phyloP scores from a whole-genome alignment of 805 yeast species.

The Sugiyamaella qingdaonensis region DNA sequence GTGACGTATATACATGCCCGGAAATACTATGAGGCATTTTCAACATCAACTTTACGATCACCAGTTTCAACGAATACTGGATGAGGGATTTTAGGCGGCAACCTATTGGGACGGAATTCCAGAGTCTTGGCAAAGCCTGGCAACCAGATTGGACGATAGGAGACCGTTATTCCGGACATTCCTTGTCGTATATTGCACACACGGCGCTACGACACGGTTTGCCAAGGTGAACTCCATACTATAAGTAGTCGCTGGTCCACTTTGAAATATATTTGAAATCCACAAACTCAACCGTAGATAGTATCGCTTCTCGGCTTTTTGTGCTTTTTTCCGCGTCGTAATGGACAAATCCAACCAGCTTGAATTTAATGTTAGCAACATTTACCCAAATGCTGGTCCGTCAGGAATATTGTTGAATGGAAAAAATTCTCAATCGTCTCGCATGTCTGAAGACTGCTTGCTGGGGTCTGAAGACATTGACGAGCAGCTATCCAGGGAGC shows the following conservation, averaged over 20 bases:
- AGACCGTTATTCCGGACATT: neutral
- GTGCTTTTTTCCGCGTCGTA: neutral
- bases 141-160: slow-evolving; percentile 4
- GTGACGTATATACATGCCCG: neutral
- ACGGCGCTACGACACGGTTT: too few relatives aligned
- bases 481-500: slow-evolving; percentile 2
- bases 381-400: neutral
- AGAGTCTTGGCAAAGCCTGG: neutral
- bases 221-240: too few relatives aligned
- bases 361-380: neutral
- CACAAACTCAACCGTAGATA: too few relatives aligned
- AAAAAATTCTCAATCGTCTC: neutral
- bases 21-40: slow-evolving; percentile 4
- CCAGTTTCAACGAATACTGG: neutral
- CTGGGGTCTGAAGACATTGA: slow-evolving; percentile 1
- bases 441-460: neutral
- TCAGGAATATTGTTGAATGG: neutral
- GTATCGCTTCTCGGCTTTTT: too few relatives aligned
- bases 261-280: too few relatives aligned
- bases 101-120: neutral
- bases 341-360: neutral
- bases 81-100: neutral
- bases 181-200: too few relatives aligned
- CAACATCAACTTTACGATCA: too few relatives aligned
- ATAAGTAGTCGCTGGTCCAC: too few relatives aligned